Evolutionary conservation across 2,329 filamentous ascomycete species (phyloP).

Genomic region (Podosphaera aphanis): DNA sequence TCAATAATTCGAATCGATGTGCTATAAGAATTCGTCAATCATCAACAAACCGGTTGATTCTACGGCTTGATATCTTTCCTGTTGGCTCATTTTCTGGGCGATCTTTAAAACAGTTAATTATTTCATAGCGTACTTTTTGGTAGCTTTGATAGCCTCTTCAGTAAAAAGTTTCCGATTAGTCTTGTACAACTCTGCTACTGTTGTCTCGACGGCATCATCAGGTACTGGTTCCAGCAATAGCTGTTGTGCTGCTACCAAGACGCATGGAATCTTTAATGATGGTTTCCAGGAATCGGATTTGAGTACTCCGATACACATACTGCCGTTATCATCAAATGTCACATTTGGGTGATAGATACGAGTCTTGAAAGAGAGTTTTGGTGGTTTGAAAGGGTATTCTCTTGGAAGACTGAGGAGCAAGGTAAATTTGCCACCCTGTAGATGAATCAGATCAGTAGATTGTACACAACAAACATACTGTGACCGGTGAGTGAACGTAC

Average conservation of each 20-base stretch:
- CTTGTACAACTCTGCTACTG: slow-evolving; percentile 46
- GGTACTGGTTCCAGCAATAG: slow-evolving; percentile 43
- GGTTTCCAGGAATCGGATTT: slow-evolving; percentile 53
- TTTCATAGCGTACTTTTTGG: slow-evolving; percentile 35
- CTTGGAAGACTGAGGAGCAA: slow-evolving; percentile 42
- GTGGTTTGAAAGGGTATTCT: slow-evolving; percentile 54
- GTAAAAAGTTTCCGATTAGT: slow-evolving; percentile 37
- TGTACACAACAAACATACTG: neutral
- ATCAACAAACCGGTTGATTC: too few species aligned
- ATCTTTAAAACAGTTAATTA: too few species aligned
- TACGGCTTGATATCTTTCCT: too few species aligned
- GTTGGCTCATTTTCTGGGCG: too few species aligned
- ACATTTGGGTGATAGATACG: slow-evolving; percentile 61
- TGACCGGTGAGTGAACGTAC: slow-evolving; percentile 20
- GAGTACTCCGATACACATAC: slow-evolving; percentile 52
- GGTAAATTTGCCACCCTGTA: slow-evolving; percentile 37
- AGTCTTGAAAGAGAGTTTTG: slow-evolving; percentile 42
- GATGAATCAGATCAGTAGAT: too few species aligned
- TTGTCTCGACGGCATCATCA: slow-evolving; percentile 46
- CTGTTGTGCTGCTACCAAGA: slow-evolving; percentile 39
- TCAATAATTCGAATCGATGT: too few species aligned
- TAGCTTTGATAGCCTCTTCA: slow-evolving; percentile 43
- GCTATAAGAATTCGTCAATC: too few species aligned
- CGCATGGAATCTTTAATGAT: slow-evolving; percentile 39
- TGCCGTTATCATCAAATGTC: slow-evolving; percentile 37